A percentile compares a stretch with the other conserved stretches of the same genome.
These are phyloP conservation scores for Rhodotorula sp. DNA, from an alignment of 1,284 basidiomycete species.

Conservation along the genomic window DNA sequence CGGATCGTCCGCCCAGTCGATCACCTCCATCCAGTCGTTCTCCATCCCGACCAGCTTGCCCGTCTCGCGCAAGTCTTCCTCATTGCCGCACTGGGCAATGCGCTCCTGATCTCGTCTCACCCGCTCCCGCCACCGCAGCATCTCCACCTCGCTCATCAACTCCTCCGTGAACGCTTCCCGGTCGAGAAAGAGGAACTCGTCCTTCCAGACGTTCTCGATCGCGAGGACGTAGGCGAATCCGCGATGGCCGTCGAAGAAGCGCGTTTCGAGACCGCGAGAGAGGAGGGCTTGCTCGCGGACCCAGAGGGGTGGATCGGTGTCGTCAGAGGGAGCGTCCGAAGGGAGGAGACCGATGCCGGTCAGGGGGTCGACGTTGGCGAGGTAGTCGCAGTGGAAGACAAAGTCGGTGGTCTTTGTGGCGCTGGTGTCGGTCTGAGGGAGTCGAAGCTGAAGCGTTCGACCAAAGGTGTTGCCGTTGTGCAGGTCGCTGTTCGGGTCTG, in stretches of 20 bases:
- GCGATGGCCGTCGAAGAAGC: constrained; percentile 22
- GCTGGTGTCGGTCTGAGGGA: not conserved
- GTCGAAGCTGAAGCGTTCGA: constrained; percentile 12
- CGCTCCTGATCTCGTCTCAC: not conserved
- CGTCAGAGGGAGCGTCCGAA: not conserved
- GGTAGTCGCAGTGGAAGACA: constrained; percentile 14
- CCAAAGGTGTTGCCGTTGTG: constrained; percentile 21
- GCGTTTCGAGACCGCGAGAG: constrained; percentile 10
- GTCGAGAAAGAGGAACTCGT: constrained; percentile 3
- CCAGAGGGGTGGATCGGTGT: not conserved
- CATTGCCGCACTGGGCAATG: not conserved
- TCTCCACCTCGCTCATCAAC: not conserved
- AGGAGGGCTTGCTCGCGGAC: constrained; percentile 6
- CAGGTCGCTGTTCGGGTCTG: constrained; percentile 5
- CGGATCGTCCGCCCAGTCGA: constrained; percentile 14
- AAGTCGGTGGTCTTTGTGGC: not conserved
- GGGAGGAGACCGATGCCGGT: constrained; percentile 17
- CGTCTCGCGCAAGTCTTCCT: not conserved
- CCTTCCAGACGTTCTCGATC: constrained; percentile 15
- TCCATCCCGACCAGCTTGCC: too few species aligned
- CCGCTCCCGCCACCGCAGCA: constrained; percentile 9
- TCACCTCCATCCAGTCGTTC: constrained; percentile 1
- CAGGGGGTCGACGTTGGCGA: constrained; percentile 27
- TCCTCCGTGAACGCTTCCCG: not conserved
- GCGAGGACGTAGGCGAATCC: constrained; percentile 20